Evolutionary conservation across 208 protist genomes (phyloP), one percentile per base, ranked within the genome.

Genomic region (Trypanosoma melophagium): DNA sequence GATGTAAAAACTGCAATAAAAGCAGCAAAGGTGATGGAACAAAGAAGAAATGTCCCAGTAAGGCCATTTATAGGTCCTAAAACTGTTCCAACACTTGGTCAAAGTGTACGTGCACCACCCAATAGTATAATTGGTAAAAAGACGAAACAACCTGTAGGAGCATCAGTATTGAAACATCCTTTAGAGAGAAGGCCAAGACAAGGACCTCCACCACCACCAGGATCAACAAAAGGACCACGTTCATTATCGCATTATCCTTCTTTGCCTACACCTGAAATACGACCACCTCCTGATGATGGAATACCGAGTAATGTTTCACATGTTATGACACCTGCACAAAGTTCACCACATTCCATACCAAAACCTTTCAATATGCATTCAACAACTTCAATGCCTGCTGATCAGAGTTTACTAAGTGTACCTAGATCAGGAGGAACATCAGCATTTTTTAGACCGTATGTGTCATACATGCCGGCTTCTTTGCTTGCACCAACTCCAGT

Each of bases 391-490:
- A 17, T 22, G 16, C 17, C 7, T 49, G 7, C 16, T 22, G 14
- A 25, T 25, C 7, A 4, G 35, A 62, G 28, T 63, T 21, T 19
- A 16, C 22, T 12, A 8, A 69, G 22, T 35, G 19, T 41, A 9
- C 28, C 55, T 7, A 40, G 8, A 9, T 44, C 65, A 5, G 45
- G 41, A n/a, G 7, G 3, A 19, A 45, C 55, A 2, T 17, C 2
- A 40, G 8, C 16, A 14, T 7, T 35, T 35, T 35, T 35, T 35
- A 35, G 5, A 35, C 44, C 54, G 12, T 70, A 62, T 56, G 44
- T 70, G 38, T 70, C 65, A 3, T 70, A 45, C 56, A 28, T 62
- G 12, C 55, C 38, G 9, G 2, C 53, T 19, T 54, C 64, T 17
- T 41, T 41, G 19, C 38, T 24, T 8, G 17, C 40, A 2, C 14